Evolutionary conservation across 805 yeast species (phyloP).

Genomic region (Ogataea wickerhamii): DNA sequence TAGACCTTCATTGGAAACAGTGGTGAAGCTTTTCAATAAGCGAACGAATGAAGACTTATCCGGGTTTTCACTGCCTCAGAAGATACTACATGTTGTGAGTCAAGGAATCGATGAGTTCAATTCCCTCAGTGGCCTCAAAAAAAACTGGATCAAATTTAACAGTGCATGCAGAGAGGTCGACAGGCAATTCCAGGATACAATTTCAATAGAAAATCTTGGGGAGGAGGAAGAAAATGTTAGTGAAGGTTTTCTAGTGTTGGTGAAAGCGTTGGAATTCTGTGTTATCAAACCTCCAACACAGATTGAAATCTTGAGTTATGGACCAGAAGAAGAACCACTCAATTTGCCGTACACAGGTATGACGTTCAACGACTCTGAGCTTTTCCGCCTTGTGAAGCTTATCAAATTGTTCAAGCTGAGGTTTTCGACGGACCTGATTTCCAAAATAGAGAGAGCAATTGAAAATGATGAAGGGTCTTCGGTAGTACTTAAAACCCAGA

Average conservation of each 20-base stretch:
- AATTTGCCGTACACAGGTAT: conserved; percentile 6
- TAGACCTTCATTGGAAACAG: conserved; percentile 45
- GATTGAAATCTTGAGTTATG: conserved; percentile 33
- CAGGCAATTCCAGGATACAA: conserved; percentile 56
- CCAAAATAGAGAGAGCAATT: conserved; percentile 33
- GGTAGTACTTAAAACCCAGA: conserved; percentile 27
- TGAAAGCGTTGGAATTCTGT: conserved; percentile 36
- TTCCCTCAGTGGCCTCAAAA: conserved; percentile 36
- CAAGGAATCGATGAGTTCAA: conserved; percentile 29
- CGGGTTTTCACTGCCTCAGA: conserved; percentile 31
- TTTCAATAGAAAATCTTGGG: conserved; percentile 42
- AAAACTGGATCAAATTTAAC: conserved; percentile 67
- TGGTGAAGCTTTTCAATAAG: conserved; percentile 26
- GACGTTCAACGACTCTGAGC: conserved; percentile 5
- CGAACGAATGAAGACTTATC: conserved; percentile 10
- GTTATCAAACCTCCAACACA: conserved; percentile 33
- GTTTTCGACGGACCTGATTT: conserved; percentile 35
- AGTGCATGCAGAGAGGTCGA: conserved; percentile 69
- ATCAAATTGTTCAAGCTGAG: conserved; percentile 36
- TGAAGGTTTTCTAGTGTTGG: conserved; percentile 26
- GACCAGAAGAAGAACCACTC: conserved; percentile 13
- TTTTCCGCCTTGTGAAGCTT: conserved; percentile 26
- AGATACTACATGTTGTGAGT: conserved; percentile 28
- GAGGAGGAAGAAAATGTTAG: conserved; percentile 22
- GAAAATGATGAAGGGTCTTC: conserved; percentile 30